Base-by-base conservation (phyloP, 768 basidiomycete species). In the Boletus tylopilopsis region DNA sequence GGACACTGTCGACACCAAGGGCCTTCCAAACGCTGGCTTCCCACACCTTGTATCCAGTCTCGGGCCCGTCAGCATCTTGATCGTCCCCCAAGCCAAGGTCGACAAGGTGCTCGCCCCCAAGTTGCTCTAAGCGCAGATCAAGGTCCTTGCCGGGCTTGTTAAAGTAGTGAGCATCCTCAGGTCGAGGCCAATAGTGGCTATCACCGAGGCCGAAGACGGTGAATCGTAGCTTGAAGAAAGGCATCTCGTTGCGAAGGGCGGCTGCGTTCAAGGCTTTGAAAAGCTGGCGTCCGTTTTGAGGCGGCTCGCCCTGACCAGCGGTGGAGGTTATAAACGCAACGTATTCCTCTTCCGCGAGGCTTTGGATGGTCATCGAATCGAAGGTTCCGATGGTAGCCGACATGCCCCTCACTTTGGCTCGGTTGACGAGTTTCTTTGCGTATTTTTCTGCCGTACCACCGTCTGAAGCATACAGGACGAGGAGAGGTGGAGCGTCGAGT, bases 101-200 rank as follows among this genome's bases (percentile, higher is more conserved):
- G 6, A 76, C 83, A 45, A 94, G 73, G 40, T 89, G 83, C 62
- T 87, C 73, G 15, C 81, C 92, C 36, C 93, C 91, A 38, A 96
- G 81, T 44, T 79, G 78, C 64, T 85, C 82, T 16, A 98, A 74
- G 16, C 84, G 84, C 21, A 76, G 71, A 70, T 94, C 85, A 44
- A 98, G 82, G 54, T 98, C 95, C 70, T 93, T 94, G 16, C 84
- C 80, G 0, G 95, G 85, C 70, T 93, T 96, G 78, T 98, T 99
- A 77, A 97, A 99, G 70, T 95, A 98, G 60, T 92, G 89, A n/a
- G 85, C 86, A 62, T 98, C 96, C 68, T 98, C 94, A 16, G 89
- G 79, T 35, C 96, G 81, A 9, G 96, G 96, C 96, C 96, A 99
- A 73, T 99, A 99, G 71, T 96, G 94, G 66, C 89, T 94, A 68